Evolutionary conservation across 352 stramenopile species (phyloP), one percentile per base, ranked within the genome.

Genomic region (Phytophthora uliginosa): DNA sequence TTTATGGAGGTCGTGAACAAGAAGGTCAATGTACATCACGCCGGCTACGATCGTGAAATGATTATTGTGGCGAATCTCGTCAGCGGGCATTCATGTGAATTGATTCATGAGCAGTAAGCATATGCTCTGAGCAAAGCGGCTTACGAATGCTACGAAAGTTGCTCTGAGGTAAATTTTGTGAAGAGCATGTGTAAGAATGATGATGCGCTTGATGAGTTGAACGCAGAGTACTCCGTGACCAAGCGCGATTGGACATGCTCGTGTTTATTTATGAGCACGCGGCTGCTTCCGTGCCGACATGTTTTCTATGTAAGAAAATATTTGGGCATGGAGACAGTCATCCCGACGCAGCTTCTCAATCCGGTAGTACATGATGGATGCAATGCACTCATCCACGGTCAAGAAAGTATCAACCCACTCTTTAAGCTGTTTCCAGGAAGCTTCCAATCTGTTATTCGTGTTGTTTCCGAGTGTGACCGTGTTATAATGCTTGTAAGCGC

Each of bases 381-480:
- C 59, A 59, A 66, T 66, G 48, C 48, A 66, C 31, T 66, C 40
- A 17, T 59, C 51, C 6, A 72, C 36, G n/a, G 70, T 63, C 55
- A 73, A 70, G 42, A 75, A 75, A 1, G 47, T 42, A 20, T 68
- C 54, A 0, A 73, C 59, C 3, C 45, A 24, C 2, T 70, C 63
- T 50, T 80, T 26, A 26, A 26, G 24, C 24, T 26, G 24, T 26
- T 26, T 71, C 34, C 67, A 42, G 8, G 34, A n/a, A 75, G 65
- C 56, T 73, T 73, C 69, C 69, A 75, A n/a, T 54, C 61, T 36
- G 56, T 76, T 77, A 42, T 74, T 80, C 1, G 68, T 74, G 53
- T 76, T 65, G 45, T 69, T 80, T 0, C 52, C 59, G 1, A 71
- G 40, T 18, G 54, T 76, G 7, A 65, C 53, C 34, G 51, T 24